Conservation (phyloP, 352 stramenopile genomes). For the Globisporangium alternatum region DNA sequence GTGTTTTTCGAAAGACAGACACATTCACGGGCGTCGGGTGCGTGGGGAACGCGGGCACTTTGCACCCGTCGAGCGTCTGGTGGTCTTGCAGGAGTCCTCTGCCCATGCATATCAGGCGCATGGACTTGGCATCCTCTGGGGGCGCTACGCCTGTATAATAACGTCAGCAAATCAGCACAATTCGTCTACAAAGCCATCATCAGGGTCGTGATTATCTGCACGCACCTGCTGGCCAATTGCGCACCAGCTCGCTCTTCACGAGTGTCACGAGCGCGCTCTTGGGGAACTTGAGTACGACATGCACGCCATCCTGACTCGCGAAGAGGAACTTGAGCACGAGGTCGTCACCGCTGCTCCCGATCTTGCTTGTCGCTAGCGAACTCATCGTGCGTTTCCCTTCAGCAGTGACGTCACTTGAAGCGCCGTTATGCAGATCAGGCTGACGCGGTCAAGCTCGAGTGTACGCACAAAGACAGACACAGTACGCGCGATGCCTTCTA, state of each 20-base stretch:
- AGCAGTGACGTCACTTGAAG: not conserved
- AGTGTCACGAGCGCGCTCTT: slow-evolving; percentile 42
- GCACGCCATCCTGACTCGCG: slow-evolving; percentile 76
- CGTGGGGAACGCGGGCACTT: slow-evolving; percentile 91
- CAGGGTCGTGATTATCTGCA: not conserved
- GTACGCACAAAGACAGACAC: no score
- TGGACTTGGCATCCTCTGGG: slow-evolving; percentile 48
- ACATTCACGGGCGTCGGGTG: slow-evolving; percentile 96
- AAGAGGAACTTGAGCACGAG: slow-evolving; percentile 84
- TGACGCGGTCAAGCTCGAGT: no score
- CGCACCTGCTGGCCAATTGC: slow-evolving; percentile 61
- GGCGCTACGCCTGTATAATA: slow-evolving; percentile 36
- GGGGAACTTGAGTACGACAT: slow-evolving; percentile 57
- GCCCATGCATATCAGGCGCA: slow-evolving; percentile 95
- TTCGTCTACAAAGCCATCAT: not conserved
- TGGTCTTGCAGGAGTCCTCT: slow-evolving; percentile 90
- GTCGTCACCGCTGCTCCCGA: slow-evolving; percentile 43
- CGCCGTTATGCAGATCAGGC: not conserved
- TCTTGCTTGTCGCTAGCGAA: slow-evolving; percentile 12
- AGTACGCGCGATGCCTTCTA: no score
- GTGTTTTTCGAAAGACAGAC: slow-evolving; percentile 59
- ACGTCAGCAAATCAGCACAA: not conserved
- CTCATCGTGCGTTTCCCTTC: slow-evolving; percentile 11
- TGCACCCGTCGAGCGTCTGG: slow-evolving; percentile 76
- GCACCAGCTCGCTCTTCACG: slow-evolving; percentile 69